These are phyloP conservation scores for Capsicum rhomboideum DNA, from an alignment of 257 asterid species.

Conservation along the genomic window DNA sequence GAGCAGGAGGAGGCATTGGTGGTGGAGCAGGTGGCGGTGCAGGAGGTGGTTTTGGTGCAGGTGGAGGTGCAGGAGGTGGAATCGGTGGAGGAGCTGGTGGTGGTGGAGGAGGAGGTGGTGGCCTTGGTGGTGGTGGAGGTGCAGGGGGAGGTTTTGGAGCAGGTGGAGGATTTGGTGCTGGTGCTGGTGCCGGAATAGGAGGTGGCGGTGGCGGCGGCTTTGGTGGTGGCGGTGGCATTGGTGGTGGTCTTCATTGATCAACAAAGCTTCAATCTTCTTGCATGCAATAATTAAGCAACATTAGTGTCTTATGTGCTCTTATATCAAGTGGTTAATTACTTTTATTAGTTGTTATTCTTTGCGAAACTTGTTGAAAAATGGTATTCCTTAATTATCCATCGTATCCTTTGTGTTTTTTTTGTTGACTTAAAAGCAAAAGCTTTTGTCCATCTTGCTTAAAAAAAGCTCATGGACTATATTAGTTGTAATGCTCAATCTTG, in stretches of 20 bases:
- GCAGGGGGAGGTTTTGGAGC: background rate
- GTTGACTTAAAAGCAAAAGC: too few relatives aligned
- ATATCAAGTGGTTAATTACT: background rate
- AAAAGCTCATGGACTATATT: too few relatives aligned
- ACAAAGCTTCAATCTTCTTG: background rate
- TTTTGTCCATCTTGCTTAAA: too few relatives aligned
- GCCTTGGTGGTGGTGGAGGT: background rate
- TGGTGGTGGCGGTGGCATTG: slow-evolving; percentile 5
- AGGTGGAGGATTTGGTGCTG: background rate
- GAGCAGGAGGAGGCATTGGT: background rate
- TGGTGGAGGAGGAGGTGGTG: slow-evolving; percentile 5
- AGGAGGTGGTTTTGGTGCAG: slow-evolving; percentile 4
- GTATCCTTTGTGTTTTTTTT: too few relatives aligned
- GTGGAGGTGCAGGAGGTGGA: slow-evolving; percentile 17
- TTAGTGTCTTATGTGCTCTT: background rate
- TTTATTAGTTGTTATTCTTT: background rate
- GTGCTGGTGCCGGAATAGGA: background rate
- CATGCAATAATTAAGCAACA: background rate
- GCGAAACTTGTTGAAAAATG: background rate
- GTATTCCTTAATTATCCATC: too few relatives aligned
- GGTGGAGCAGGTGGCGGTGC: slow-evolving; percentile 9
- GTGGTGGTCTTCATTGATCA: slow-evolving; percentile 1
- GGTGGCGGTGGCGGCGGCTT: background rate
- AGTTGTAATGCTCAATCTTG: too few relatives aligned
- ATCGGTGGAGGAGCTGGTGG: slow-evolving; percentile 3